Evolutionary conservation across 2,329 filamentous ascomycete species (phyloP).

Genomic region (Colletotrichum phormii): DNA sequence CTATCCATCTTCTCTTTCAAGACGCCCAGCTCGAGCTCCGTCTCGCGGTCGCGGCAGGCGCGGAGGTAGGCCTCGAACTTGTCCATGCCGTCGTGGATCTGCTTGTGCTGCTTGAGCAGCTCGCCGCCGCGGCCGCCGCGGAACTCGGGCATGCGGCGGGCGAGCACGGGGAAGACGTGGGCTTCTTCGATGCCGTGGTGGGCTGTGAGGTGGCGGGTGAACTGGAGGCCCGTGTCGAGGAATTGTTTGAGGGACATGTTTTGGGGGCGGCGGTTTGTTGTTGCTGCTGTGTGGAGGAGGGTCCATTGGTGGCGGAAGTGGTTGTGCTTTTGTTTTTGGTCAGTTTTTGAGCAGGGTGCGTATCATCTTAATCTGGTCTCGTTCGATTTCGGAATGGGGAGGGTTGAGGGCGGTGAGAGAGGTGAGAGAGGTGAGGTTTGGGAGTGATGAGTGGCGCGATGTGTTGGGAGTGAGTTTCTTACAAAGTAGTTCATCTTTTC

Average conservation of each 20-base stretch:
- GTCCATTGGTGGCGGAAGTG: constrained; percentile 83
- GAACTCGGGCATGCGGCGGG: constrained; percentile 84
- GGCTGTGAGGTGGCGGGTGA: constrained; percentile 75
- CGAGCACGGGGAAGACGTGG: constrained; percentile 83
- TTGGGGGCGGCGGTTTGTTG: constrained; percentile 66
- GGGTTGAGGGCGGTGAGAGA: no score
- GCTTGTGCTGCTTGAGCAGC: constrained; percentile 78
- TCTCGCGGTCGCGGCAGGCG: constrained; percentile 71
- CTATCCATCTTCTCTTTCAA: constrained; percentile 79
- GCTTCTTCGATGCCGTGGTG: constrained; percentile 89
- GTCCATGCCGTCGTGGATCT: constrained; percentile 83
- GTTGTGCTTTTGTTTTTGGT: constrained; percentile 69
- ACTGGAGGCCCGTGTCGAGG: constrained; percentile 74
- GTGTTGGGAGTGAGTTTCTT: constrained; percentile 44
- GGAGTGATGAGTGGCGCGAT: not conserved
- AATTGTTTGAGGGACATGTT: constrained; percentile 77
- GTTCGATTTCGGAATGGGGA: not conserved
- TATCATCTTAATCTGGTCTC: not conserved
- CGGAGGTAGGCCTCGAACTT: constrained; percentile 74
- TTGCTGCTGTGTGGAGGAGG: constrained; percentile 74
- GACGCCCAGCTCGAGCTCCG: constrained; percentile 65
- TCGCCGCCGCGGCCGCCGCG: constrained; percentile 63
- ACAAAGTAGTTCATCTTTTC: constrained; percentile 82
- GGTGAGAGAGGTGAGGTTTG: not conserved
- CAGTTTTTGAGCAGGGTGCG: constrained; percentile 1